These are phyloP conservation scores for Tylopilus rubrobrunneus DNA, from an alignment of 768 basidiomycete genomes.

Conservation along the genomic window DNA sequence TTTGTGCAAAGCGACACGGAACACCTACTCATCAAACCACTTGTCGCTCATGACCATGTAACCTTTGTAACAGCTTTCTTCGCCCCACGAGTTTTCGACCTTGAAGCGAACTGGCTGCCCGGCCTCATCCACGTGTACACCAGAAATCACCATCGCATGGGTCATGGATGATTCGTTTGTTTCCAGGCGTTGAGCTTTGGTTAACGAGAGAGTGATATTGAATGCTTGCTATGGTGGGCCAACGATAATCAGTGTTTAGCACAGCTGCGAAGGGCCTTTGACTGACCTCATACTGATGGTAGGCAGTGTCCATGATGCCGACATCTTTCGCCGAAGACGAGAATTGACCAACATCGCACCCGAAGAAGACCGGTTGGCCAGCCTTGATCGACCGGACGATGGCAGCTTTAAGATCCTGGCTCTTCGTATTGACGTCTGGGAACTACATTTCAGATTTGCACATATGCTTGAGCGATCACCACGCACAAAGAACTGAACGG, in stretches of 20 bases:
- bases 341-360: conserved; percentile 92
- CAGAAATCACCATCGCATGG: conserved; percentile 85
- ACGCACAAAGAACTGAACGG: conserved; percentile 75
- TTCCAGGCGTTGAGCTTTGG: conserved; percentile 81
- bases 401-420: conserved; percentile 73
- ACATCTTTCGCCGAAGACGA: conserved; percentile 49
- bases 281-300: conserved; percentile 76
- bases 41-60: conserved; percentile 88
- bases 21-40: conserved; percentile 86
- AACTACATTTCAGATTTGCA: not conserved
- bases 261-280: not conserved
- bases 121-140: conserved; percentile 74
- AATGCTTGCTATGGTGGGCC: conserved; percentile 60
- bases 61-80: conserved; percentile 71
- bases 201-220: conserved; percentile 72
- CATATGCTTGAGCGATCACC: not conserved
- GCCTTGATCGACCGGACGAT: conserved; percentile 86
- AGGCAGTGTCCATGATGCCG: conserved; percentile 84
- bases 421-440: conserved; percentile 85
- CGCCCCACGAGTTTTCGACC: conserved; percentile 96
- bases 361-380: conserved; percentile 90
- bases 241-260: conserved; percentile 2
- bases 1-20: not conserved
- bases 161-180: conserved; percentile 89
- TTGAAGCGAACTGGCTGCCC: conserved; percentile 88